Evolutionary conservation across 2,329 filamentous ascomycete species (phyloP), one percentile per base, ranked within the genome.

Genomic region (Penicillium psychrosexuale): DNA sequence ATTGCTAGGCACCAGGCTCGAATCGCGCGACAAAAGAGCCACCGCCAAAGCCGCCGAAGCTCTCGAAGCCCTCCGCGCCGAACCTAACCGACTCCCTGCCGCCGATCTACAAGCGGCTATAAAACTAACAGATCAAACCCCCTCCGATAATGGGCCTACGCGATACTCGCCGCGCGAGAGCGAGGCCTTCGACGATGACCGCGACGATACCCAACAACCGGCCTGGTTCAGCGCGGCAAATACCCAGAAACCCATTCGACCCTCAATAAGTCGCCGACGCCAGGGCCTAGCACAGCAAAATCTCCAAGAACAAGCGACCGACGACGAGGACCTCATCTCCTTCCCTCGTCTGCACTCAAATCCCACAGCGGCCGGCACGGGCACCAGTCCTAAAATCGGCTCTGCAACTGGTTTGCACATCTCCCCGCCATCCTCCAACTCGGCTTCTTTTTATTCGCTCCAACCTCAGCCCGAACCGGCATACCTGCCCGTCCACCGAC

Each of bases 311-410:
- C 89, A 87, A 27, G 91, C 89, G 3, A 95, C 90, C 1, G 90
- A 95, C 69, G 91, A 96, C 56, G 91, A 96, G 58, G 90, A 95
- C 47, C 75, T 84, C 15, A 75, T 91, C 30, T 85, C 87, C 36
- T 86, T 92, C 53, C 78, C 82, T 38, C 76, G 78, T 60, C 76
- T 58, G 72, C 77, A 61, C 70, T 75, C 40, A 24, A 62, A 43
- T n/a, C 3, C 59, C 42, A 45, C 60, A 53, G 52, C 58, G 51
- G 33, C 37, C n/a, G 44, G 31, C 19, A 47, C 58, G 28, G 52
- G 53, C 36, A 53, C 63, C 33, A 44, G 33, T 55, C 62, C 44
- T 57, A 47, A 56, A 62, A 52, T 30, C 7, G 34, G 51, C 54
- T 54, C 47, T 36, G 34, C 65, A 22, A 44, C 63, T 22, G 66